Evolutionary conservation across 768 basidiomycete species (phyloP).

Genomic region (Scleroderma citrinum): DNA sequence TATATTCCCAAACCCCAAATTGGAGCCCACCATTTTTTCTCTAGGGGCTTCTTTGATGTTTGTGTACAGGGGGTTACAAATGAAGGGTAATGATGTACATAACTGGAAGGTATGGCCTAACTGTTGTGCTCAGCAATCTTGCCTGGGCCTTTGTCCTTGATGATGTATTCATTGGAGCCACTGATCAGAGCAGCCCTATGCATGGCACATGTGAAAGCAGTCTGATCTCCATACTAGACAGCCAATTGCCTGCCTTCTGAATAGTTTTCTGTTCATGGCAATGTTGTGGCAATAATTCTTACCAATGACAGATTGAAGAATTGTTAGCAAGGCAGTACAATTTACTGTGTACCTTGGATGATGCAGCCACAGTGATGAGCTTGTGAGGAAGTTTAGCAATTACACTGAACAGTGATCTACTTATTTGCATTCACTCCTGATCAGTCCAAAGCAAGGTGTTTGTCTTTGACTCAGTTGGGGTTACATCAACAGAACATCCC

Average conservation of each 20-base stretch:
- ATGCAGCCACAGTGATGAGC: constrained; percentile 22
- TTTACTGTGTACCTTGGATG: constrained; percentile 15
- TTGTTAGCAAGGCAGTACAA: background rate
- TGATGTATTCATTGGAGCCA: constrained; percentile 18
- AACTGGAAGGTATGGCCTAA: constrained; percentile 4
- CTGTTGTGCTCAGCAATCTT: constrained; percentile 16
- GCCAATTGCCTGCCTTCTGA: constrained; percentile 20
- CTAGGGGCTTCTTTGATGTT: too few relatives aligned
- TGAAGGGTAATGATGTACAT: background rate
- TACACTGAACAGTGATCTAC: constrained; percentile 12
- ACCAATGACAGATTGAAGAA: constrained; percentile 19
- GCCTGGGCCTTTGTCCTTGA: constrained; percentile 23
- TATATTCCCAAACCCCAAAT: too few relatives aligned
- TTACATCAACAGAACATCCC: too few relatives aligned
- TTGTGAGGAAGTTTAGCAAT: constrained; percentile 21
- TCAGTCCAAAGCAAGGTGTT: constrained; percentile 13
- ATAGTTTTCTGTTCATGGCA: constrained; percentile 13
- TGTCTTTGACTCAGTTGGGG: background rate
- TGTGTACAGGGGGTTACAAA: constrained; percentile 3
- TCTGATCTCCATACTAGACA: background rate
- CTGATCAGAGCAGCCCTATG: constrained; percentile 22
- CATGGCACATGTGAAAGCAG: background rate
- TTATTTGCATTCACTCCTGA: constrained; percentile 19
- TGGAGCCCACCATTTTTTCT: too few relatives aligned
- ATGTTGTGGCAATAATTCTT: constrained; percentile 25